Base-by-base conservation (phyloP, 2,329 filamentous ascomycete genomes). In the Periconia sp. region DNA sequence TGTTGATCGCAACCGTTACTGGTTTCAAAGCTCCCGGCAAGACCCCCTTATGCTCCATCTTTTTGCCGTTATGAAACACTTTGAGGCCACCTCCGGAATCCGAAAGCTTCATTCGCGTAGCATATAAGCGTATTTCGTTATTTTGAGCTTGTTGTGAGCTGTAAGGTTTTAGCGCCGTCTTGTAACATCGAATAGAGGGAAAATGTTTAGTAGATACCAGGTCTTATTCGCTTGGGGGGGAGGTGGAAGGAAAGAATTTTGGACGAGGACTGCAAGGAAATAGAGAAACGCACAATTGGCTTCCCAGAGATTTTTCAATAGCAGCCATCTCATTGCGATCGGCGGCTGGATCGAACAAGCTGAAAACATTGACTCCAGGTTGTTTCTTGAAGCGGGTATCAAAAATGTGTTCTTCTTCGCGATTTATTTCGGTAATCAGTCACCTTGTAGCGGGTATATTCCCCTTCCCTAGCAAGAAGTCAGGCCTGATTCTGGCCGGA, bases 281-380 rank as follows among this genome's bases (percentile, higher is more conserved):
- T 8, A 27, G 17, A 14, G 14, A 14, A 15, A 41, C 44, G 10
- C 19, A 50, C 52, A 54, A 54, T 41, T 47, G 35, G 17, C 44
- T n/a, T 7, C 37, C 41, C 3, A 54, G 37, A 23, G 44, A 50
- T 6, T 41, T 18, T 23, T 54, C 47, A 11, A 54, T 47, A 8
- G 50, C 47, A 2, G 52, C 42, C 5, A 19, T 17, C 33, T 54
- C 52, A 31, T 47, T 35, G 14, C 35, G 42, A 27, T 54, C 52
- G 1, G 52, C 52, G 17, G 46, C 37, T 9, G 44, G 43, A 13
- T 50, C 52, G 37, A 35, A 31, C 17, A 54, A n/a, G 10, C 17
- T 18, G 17, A 54, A 45, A 43, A 54, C 52, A 40, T 54, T 54
- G 52, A 54, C 47, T 20, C 52, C 52, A 14, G 49, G 41, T 41